Evolutionary conservation across 1,284 basidiomycete species (phyloP).

Genomic region (Apiotrichum gamsii): DNA sequence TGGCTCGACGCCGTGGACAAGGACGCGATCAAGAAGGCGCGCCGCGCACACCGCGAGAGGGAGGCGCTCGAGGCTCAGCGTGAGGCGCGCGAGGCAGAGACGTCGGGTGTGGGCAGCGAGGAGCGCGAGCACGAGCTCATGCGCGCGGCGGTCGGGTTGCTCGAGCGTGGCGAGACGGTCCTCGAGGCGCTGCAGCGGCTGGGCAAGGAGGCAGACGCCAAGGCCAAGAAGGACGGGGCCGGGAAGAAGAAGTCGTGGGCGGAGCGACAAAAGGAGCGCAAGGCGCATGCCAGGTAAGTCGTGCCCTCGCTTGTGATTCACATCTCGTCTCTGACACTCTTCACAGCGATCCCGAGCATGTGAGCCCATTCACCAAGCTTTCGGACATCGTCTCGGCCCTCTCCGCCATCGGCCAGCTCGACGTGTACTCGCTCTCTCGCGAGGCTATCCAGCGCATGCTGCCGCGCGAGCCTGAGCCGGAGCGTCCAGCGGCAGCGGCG

Average conservation of each 20-base stretch:
- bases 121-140: conserved; percentile 62
- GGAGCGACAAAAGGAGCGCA: conserved; percentile 46
- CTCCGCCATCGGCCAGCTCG: conserved; percentile 43
- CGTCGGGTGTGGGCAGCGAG: conserved; percentile 45
- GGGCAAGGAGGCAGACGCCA: conserved; percentile 64
- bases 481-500: conserved; percentile 1
- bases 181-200: conserved; percentile 81
- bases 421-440: conserved; percentile 47
- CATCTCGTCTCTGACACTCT: conserved; percentile 22
- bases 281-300: conserved; percentile 59
- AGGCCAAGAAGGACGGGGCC: conserved; percentile 41
- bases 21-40: conserved; percentile 75
- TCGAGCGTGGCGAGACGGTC: conserved; percentile 86
- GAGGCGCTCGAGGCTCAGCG: conserved; percentile 63
- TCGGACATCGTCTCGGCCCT: conserved; percentile 43
- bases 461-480: conserved; percentile 19
- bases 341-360: conserved; percentile 23
- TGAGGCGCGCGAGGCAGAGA: conserved; percentile 54
- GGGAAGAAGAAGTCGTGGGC: conserved; percentile 42
- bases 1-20: conserved; percentile 92
- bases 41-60: conserved; percentile 63
- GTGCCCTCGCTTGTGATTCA: conserved; percentile 47
- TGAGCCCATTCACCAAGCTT: conserved; percentile 44
- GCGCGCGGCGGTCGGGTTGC: conserved; percentile 60
- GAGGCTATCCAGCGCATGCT: conserved; percentile 48